phyloP scores from a whole-genome alignment of 306 rosid species.

The Hippophae gyantsensis region DNA sequence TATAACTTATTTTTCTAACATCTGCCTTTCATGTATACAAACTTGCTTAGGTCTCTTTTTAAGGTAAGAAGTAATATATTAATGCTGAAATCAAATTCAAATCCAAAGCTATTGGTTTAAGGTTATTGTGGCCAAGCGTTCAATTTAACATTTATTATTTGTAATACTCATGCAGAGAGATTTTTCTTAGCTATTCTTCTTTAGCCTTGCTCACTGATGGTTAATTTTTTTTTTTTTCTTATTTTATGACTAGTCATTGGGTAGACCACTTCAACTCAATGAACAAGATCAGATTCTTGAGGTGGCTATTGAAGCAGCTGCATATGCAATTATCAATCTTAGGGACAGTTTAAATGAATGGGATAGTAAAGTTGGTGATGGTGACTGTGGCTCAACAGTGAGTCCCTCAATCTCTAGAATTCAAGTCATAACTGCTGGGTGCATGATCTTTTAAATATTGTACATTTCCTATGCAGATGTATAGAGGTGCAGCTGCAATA shows the following conservation, averaged over 20 bases:
- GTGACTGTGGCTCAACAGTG: conserved; percentile 95
- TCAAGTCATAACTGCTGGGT: conserved; percentile 7
- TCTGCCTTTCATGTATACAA: no score
- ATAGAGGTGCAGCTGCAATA: conserved; percentile 73
- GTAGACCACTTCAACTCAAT: conserved; percentile 54
- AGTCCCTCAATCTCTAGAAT: conserved; percentile 26
- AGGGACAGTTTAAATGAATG: conserved; percentile 71
- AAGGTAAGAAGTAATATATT: no score
- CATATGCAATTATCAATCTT: conserved; percentile 51
- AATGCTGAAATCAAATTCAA: no score
- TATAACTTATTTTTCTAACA: no score
- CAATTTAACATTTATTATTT: no score
- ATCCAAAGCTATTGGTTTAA: no score
- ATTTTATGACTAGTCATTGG: conserved; percentile 38
- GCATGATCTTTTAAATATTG: conserved; percentile 11
- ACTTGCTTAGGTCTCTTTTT: no score
- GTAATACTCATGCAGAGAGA: not conserved
- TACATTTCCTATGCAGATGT: conserved; percentile 48
- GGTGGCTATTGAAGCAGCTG: conserved; percentile 76
- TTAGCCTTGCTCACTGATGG: not conserved
- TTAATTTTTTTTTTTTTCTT: not conserved
- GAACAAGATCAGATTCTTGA: conserved; percentile 67
- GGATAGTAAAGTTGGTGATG: conserved; percentile 95
- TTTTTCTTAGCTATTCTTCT: not conserved
- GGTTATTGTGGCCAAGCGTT: no score